A percentile compares a stretch with the other conserved stretches of the same genome.
Evolutionary conservation across 2,329 filamentous ascomycete genomes (phyloP).

Genomic region (Hypoxylon sp.): DNA sequence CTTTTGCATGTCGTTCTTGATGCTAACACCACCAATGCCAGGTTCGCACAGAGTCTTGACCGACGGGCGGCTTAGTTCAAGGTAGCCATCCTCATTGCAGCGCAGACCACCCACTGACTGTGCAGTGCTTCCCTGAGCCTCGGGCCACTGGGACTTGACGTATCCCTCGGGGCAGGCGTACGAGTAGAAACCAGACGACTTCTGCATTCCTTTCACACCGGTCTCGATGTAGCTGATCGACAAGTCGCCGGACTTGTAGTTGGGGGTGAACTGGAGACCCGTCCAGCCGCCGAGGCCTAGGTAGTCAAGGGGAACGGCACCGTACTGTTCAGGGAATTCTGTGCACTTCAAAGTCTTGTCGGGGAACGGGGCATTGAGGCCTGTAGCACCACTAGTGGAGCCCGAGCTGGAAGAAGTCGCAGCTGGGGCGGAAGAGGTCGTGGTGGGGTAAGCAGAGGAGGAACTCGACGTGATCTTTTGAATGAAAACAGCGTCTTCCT

Average conservation of each 20-base stretch:
- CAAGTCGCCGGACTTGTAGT: conserved; percentile 64
- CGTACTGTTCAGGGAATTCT: conserved; percentile 84
- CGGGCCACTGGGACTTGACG: conserved; percentile 92
- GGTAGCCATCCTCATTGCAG: conserved; percentile 80
- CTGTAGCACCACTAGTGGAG: conserved; percentile 57
- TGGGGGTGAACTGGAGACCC: conserved; percentile 78
- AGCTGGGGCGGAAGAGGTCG: conserved; percentile 54
- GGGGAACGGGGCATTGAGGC: conserved; percentile 79
- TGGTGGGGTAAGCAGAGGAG: conserved; percentile 54
- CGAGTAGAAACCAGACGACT: conserved; percentile 83
- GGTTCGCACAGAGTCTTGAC: conserved; percentile 80
- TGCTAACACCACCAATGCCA: conserved; percentile 78
- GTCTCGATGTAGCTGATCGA: conserved; percentile 77
- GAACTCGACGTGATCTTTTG: conserved; percentile 55
- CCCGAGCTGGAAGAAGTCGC: conserved; percentile 48
- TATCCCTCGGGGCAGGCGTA: conserved; percentile 94
- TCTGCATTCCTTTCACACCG: conserved; percentile 72
- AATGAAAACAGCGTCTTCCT: conserved; percentile 54
- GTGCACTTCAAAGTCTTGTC: conserved; percentile 80
- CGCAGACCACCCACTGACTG: conserved; percentile 91
- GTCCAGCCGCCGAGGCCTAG: conserved; percentile 81
- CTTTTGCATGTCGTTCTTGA: conserved; percentile 80
- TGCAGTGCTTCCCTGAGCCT: conserved; percentile 80
- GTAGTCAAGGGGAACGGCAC: conserved; percentile 79
- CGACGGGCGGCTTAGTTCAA: conserved; percentile 80